phyloP scores from a whole-genome alignment of 352 stramenopile genomes.

The Nothophytophthora sp. region DNA sequence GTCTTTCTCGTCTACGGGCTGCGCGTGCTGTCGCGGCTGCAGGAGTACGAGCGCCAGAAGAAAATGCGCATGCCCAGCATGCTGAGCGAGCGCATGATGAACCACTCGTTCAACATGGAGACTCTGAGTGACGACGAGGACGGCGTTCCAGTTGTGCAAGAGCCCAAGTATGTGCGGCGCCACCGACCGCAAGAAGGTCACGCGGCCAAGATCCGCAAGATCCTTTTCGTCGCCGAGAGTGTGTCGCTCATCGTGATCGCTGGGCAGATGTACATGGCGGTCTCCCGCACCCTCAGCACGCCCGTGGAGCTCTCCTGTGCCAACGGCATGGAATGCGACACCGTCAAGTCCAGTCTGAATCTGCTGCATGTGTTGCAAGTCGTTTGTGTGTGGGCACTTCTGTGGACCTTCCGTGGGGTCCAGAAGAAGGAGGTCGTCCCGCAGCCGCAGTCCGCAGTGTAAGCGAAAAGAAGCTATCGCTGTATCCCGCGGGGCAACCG shows the following conservation, averaged over 20 bases:
- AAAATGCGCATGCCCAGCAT: constrained; percentile 12
- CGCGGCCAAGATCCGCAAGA: constrained; percentile 28
- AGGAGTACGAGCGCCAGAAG: constrained; percentile 24
- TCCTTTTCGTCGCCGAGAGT: constrained; percentile 22
- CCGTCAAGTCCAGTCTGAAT: constrained; percentile 16
- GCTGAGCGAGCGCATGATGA: constrained; percentile 14
- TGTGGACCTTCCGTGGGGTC: constrained; percentile 26
- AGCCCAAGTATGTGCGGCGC: constrained; percentile 6
- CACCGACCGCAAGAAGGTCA: constrained; percentile 19
- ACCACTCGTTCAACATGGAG: constrained; percentile 27
- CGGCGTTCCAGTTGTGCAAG: constrained; percentile 4
- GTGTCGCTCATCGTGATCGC: constrained; percentile 20
- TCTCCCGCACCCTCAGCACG: constrained; percentile 3
- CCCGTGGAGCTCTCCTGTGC: constrained; percentile 47
- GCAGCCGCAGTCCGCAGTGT: constrained; percentile 10
- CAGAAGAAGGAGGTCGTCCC: constrained; percentile 9
- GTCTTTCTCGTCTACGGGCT: constrained; percentile 32
- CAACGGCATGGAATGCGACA: constrained; percentile 47
- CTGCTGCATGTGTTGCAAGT: constrained; percentile 12
- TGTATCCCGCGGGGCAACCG: too few relatives aligned
- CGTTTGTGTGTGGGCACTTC: constrained; percentile 17
- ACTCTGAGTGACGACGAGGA: constrained; percentile 22
- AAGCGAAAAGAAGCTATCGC: too few relatives aligned
- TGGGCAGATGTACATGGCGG: constrained; percentile 21
- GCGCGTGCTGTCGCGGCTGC: constrained; percentile 19